Conservation (phyloP, 345 rosid species). For the Populus deltoides region DNA sequence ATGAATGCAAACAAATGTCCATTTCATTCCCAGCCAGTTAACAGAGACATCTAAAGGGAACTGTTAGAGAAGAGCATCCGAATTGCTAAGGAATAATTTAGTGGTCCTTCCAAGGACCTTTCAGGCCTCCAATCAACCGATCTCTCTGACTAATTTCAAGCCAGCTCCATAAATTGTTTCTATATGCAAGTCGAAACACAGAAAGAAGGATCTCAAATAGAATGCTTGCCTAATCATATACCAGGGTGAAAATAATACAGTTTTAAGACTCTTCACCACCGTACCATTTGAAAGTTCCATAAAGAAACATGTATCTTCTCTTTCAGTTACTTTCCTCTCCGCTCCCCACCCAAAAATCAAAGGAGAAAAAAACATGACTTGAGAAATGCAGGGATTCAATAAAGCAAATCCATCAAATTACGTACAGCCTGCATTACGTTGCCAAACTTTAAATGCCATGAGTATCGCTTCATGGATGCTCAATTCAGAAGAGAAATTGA, state of each 20-base stretch:
- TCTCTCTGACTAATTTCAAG: not conserved
- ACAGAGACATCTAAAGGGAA: constrained; percentile 4
- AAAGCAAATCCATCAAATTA: not conserved
- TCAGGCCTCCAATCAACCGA: not conserved
- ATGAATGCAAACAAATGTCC: constrained; percentile 12
- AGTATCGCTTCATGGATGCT: not conserved
- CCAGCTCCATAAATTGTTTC: not conserved
- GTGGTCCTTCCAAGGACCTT: not conserved
- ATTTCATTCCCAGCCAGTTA: constrained; percentile 7
- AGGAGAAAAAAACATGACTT: not conserved
- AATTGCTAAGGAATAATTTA: not conserved
- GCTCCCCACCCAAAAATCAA: not conserved
- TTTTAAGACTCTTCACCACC: no score
- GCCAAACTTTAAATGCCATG: not conserved
- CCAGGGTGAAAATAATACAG: no score
- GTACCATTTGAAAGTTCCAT: not conserved
- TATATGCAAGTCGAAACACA: not conserved
- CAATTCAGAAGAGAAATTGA: not conserved
- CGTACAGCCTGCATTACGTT: not conserved
- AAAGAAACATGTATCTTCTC: not conserved
- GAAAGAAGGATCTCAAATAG: no score
- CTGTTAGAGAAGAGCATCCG: not conserved
- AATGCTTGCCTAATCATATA: not conserved
- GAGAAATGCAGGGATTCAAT: not conserved
- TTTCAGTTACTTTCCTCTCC: not conserved